phyloP scores from a whole-genome alignment of 2,329 filamentous ascomycete species.

The Elsinoe batatas region DNA sequence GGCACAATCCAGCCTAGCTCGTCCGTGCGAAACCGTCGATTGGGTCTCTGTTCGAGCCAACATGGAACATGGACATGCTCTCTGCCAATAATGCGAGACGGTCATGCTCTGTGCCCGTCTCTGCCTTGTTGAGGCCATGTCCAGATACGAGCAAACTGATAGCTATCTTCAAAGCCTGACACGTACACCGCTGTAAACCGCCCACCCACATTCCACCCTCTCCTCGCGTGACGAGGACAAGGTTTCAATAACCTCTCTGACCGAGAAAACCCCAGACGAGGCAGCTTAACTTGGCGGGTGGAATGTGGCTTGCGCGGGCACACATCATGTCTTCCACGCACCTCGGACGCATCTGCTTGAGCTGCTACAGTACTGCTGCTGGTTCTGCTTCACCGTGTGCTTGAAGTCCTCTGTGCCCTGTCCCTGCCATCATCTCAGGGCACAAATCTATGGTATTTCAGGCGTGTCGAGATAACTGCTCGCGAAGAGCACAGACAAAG shows the following conservation, averaged over 20 bases:
- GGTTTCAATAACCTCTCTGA: slow-evolving; percentile 1
- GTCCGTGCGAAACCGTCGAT: slow-evolving; percentile 3
- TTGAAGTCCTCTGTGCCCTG: not conserved
- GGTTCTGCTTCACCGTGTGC: not conserved
- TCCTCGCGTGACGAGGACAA: not conserved
- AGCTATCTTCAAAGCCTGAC: not conserved
- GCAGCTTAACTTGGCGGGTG: slow-evolving; percentile 4
- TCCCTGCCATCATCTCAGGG: not conserved
- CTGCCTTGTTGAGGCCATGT: not conserved
- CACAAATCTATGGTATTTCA: not conserved
- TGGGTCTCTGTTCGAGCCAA: slow-evolving; percentile 3
- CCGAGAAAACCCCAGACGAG: slow-evolving; percentile 6
- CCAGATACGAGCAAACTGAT: not conserved
- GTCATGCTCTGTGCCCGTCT: not conserved
- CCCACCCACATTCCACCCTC: not conserved
- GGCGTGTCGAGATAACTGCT: too few species aligned
- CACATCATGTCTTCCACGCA: not conserved
- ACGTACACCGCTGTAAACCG: not conserved
- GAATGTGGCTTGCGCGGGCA: slow-evolving; percentile 10
- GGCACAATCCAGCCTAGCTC: not conserved
- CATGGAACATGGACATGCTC: not conserved
- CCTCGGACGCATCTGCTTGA: not conserved
- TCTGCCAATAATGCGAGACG: not conserved
- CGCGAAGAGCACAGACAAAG: not conserved
- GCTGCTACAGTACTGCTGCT: not conserved